A percentile compares a stretch with the other conserved stretches of the same genome.
These are phyloP conservation scores for Haematococcus lacustris DNA, from an alignment of 139 green algal genomes.

Conservation along the genomic window DNA sequence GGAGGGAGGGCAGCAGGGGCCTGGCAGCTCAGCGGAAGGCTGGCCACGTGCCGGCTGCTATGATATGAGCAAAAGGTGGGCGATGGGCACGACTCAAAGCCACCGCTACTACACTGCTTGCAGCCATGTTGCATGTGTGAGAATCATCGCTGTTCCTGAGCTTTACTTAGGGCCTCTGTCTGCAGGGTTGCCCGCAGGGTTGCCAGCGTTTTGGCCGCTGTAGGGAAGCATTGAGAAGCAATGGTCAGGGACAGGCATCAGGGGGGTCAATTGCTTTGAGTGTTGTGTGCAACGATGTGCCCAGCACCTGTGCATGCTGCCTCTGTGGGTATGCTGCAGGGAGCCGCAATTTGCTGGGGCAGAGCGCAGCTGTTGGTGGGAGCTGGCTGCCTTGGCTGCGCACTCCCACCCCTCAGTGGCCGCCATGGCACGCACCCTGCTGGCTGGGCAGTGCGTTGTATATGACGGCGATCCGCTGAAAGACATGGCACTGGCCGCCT, in stretches of 20 bases:
- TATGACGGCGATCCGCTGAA: constrained; percentile 87
- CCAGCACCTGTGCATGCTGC: not conserved
- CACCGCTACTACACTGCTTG: no score
- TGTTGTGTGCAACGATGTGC: not conserved
- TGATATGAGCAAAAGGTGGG: constrained; percentile 75
- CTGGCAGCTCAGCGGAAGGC: not conserved
- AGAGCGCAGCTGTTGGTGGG: constrained; percentile 80
- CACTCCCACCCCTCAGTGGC: constrained; percentile 84
- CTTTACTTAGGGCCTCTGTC: no score
- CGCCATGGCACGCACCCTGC: constrained; percentile 77
- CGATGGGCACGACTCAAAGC: no score
- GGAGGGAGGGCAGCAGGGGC: no score
- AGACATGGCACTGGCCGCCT: constrained; percentile 72
- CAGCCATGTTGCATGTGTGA: no score
- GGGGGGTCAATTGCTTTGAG: no score
- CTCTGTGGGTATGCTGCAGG: constrained; percentile 24
- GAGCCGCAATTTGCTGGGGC: constrained; percentile 70
- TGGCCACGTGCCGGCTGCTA: constrained; percentile 57
- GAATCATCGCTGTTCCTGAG: not conserved
- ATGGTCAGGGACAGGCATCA: constrained; percentile 19
- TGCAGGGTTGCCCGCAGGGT: no score
- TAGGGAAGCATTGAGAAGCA: no score
- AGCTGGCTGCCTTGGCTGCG: constrained; percentile 69
- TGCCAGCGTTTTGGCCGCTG: no score
- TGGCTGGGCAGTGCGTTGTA: constrained; percentile 64